These are phyloP conservation scores for Lepidopterella palustris DNA, from an alignment of 495 filamentous ascomycete genomes.

Conservation along the genomic window DNA sequence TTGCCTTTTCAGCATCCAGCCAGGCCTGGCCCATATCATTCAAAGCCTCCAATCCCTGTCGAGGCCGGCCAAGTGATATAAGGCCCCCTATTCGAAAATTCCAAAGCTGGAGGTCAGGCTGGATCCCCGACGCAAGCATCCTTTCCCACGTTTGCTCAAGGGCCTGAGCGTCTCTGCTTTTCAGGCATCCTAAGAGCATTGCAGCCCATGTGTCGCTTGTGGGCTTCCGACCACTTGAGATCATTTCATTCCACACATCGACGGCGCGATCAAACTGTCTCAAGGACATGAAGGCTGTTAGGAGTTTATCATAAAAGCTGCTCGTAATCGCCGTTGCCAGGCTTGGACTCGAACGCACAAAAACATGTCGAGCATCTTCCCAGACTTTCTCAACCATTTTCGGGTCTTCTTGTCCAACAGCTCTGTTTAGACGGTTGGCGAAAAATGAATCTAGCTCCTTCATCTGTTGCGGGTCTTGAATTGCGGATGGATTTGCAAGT, in stretches of 20 bases:
- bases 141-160: constrained; percentile 54
- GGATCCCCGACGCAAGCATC: constrained; percentile 44
- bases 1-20: constrained; percentile 15
- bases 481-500: not conserved
- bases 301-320: constrained; percentile 47
- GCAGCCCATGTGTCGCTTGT: constrained; percentile 52
- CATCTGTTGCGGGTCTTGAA: not conserved
- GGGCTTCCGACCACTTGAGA: constrained; percentile 44
- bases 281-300: constrained; percentile 47
- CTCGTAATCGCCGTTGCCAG: constrained; percentile 13
- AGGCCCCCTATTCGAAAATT: constrained; percentile 56
- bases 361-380: constrained; percentile 5
- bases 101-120: constrained; percentile 55
- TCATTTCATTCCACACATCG: constrained; percentile 55
- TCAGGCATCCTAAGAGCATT: constrained; percentile 56
- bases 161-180: constrained; percentile 42
- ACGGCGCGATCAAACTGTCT: constrained; percentile 44
- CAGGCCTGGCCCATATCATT: constrained; percentile 48
- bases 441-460: not conserved
- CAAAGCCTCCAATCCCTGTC: constrained; percentile 51
- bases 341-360: not conserved
- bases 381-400: constrained; percentile 11
- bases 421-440: constrained; percentile 1
- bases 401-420: not conserved
- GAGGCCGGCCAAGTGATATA: constrained; percentile 41